Evolutionary conservation across 2,329 filamentous ascomycete species (phyloP).

Genomic region (Trichoderma sp.): DNA sequence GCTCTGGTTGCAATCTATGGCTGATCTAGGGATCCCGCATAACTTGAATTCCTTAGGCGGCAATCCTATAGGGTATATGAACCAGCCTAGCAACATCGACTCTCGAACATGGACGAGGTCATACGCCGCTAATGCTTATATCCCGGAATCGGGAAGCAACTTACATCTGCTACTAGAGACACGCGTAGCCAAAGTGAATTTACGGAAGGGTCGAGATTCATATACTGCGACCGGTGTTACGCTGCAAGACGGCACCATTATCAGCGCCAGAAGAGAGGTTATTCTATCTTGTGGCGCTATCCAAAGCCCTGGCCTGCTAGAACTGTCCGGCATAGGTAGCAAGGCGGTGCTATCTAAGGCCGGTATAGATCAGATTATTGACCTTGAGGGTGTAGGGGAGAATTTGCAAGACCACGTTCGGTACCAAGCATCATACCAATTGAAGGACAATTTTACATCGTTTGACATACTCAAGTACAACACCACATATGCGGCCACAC

Average conservation of each 20-base stretch:
- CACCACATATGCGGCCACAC: background rate
- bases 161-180: background rate
- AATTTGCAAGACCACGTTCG: constrained; percentile 40
- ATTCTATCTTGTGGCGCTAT: constrained; percentile 46
- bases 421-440: constrained; percentile 37
- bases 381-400: constrained; percentile 42
- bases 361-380: constrained; percentile 34
- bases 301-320: constrained; percentile 45
- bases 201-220: background rate
- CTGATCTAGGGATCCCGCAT: constrained; percentile 13
- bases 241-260: constrained; percentile 21
- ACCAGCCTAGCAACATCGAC: background rate
- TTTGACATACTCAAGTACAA: constrained; percentile 31
- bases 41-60: constrained; percentile 3
- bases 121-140: background rate
- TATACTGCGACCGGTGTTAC: background rate
- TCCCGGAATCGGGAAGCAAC: background rate
- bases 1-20: constrained; percentile 11
- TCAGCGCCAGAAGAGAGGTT: constrained; percentile 40
- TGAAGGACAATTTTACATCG: constrained; percentile 30
- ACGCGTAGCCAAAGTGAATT: constrained; percentile 1
- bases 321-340: constrained; percentile 45
- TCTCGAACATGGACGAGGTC: background rate
- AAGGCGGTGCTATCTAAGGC: constrained; percentile 35
- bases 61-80: constrained; percentile 11